Evolutionary conservation across 2,329 filamentous ascomycete genomes (phyloP).

Genomic region (Arachnomyces sp.): DNA sequence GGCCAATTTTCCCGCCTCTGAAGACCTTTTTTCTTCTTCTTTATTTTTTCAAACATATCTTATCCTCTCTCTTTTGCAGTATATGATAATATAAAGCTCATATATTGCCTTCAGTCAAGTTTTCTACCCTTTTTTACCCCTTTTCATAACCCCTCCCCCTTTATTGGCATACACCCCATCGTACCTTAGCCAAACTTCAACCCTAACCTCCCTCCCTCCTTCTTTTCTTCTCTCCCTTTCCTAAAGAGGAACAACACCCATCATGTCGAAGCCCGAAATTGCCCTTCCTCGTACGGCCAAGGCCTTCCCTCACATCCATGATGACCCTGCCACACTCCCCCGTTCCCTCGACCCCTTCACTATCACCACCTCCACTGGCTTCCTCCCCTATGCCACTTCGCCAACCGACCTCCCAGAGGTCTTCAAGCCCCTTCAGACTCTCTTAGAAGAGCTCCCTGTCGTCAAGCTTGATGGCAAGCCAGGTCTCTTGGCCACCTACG

Average conservation of each 20-base stretch:
- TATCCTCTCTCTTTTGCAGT: not conserved
- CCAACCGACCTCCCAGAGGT: slow-evolving; percentile 55
- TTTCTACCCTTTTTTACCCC: slow-evolving; percentile 12
- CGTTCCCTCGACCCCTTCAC: slow-evolving; percentile 39
- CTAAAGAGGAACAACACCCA: too few species aligned
- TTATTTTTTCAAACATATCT: slow-evolving; percentile 7
- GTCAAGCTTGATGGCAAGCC: slow-evolving; percentile 63
- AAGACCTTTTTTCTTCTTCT: slow-evolving; percentile 14
- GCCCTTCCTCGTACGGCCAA: slow-evolving; percentile 29
- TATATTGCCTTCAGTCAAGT: slow-evolving; percentile 1
- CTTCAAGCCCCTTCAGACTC: slow-evolving; percentile 63
- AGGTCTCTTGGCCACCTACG: slow-evolving; percentile 65
- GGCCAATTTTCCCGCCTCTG: slow-evolving; percentile 5
- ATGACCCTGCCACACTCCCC: slow-evolving; percentile 34
- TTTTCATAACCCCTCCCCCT: slow-evolving; percentile 3
- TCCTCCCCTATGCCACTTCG: slow-evolving; percentile 34
- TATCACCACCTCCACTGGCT: slow-evolving; percentile 39
- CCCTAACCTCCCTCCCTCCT: slow-evolving; percentile 2
- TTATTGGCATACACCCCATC: slow-evolving; percentile 4
- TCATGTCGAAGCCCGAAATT: slow-evolving; percentile 28
- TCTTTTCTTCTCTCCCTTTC: slow-evolving; percentile 1
- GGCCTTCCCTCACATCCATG: slow-evolving; percentile 36
- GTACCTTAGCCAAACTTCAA: slow-evolving; percentile 2
- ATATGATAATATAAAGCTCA: slow-evolving; percentile 8
- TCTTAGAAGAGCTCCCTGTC: slow-evolving; percentile 72